Conservation (phyloP, 1,284 basidiomycete genomes). For the Agroathelia rolfsii region DNA sequence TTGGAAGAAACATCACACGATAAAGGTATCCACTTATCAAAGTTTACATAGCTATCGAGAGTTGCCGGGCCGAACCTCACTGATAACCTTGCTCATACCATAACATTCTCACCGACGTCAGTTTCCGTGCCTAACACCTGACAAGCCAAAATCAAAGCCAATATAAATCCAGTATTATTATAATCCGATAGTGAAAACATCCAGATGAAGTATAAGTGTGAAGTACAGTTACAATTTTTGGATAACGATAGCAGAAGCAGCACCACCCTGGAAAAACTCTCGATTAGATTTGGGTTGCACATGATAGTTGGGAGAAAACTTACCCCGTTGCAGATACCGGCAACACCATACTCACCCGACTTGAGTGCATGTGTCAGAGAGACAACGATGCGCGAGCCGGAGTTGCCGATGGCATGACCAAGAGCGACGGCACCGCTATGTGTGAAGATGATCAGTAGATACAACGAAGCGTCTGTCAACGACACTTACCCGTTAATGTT, state of each 20-base stretch:
- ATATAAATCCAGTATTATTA: conserved; percentile 2
- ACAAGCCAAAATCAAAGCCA: conserved; percentile 11
- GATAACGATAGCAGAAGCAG: conserved; percentile 83
- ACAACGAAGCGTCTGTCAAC: neutral
- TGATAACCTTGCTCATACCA: too few species aligned
- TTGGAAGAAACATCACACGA: too few species aligned
- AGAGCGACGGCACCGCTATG: conserved; percentile 84
- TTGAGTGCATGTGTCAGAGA: conserved; percentile 89
- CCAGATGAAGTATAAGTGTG: conserved; percentile 15
- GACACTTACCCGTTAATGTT: conserved; percentile 77
- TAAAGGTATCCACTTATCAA: too few species aligned
- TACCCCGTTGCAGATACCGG: conserved; percentile 96
- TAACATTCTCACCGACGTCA: too few species aligned
- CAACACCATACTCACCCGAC: conserved; percentile 93
- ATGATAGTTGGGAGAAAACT: conserved; percentile 22
- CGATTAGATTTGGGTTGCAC: conserved; percentile 12
- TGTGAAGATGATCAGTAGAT: conserved; percentile 11
- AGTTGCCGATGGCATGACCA: conserved; percentile 94
- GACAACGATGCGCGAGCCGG: conserved; percentile 91
- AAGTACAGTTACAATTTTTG: conserved; percentile 61
- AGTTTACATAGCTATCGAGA: too few species aligned
- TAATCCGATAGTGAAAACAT: conserved; percentile 9
- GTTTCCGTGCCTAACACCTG: too few species aligned
- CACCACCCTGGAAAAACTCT: conserved; percentile 61
- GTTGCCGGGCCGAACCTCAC: too few species aligned